phyloP scores from a whole-genome alignment of 441 rosid species.

The Adansonia madagascariensis region DNA sequence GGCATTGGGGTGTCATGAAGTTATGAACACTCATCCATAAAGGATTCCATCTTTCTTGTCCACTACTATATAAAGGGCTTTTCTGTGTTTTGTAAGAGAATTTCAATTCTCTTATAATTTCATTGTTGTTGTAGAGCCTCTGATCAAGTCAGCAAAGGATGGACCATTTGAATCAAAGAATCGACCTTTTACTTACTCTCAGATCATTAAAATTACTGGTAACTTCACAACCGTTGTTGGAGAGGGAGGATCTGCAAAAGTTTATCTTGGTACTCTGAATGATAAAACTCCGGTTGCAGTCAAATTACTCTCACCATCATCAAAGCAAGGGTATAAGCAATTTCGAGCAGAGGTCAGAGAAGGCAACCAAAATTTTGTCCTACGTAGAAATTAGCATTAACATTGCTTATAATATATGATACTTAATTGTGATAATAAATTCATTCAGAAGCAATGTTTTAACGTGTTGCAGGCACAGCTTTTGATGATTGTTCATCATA shows the following conservation, averaged over 20 bases:
- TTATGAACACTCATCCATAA: too few species aligned
- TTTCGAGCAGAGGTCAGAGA: conserved; percentile 49
- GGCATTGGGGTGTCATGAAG: too few species aligned
- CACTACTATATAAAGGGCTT: too few species aligned
- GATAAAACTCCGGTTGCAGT: conserved; percentile 47
- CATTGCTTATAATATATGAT: not conserved
- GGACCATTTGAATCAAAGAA: conserved; percentile 28
- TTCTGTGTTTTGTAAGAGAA: too few species aligned
- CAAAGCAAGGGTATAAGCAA: conserved; percentile 53
- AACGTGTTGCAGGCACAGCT: conserved; percentile 43
- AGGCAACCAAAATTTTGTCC: not conserved
- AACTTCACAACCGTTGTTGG: conserved; percentile 43
- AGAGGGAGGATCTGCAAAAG: conserved; percentile 57
- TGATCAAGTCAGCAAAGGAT: not conserved
- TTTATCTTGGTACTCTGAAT: conserved; percentile 40
- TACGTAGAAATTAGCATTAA: not conserved
- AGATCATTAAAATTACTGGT: conserved; percentile 41
- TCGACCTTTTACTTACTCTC: conserved; percentile 31
- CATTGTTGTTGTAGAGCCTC: not conserved
- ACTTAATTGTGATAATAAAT: not conserved
- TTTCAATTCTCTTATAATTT: not conserved
- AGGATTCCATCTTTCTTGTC: too few species aligned
- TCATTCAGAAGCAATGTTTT: not conserved
- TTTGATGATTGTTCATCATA: conserved; percentile 59
- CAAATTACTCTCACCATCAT: conserved; percentile 43